phyloP scores from a whole-genome alignment of 768 basidiomycete genomes.

The Psilocybe cubensis region DNA sequence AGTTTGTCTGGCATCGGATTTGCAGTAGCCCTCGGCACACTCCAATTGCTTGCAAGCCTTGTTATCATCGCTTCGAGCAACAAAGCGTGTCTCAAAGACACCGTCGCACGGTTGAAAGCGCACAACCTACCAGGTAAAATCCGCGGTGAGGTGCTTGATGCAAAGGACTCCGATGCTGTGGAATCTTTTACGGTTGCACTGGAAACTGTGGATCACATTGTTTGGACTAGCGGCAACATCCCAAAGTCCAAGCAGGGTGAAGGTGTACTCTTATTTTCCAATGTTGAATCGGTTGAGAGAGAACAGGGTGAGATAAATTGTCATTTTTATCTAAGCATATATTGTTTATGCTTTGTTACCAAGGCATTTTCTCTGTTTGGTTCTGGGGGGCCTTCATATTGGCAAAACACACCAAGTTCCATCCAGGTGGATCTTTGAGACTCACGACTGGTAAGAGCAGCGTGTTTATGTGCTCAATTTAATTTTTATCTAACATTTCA shows the following conservation, averaged over 20 bases:
- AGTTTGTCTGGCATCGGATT: too few species aligned
- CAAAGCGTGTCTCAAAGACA: background rate
- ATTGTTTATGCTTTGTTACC: too few species aligned
- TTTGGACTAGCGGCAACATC: background rate
- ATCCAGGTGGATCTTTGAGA: background rate
- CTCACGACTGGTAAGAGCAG: background rate
- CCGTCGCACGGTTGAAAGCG: too few species aligned
- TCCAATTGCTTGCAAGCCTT: background rate
- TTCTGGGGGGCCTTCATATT: constrained; percentile 8
- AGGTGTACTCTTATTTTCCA: too few species aligned
- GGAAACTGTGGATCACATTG: constrained; percentile 2
- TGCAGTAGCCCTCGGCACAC: too few species aligned
- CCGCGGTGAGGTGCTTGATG: too few species aligned
- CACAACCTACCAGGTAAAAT: too few species aligned
- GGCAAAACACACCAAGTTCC: background rate
- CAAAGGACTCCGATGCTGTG: background rate
- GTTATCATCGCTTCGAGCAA: constrained; percentile 6
- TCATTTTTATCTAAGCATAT: too few species aligned
- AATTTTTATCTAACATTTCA: too few species aligned
- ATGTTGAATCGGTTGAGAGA: too few species aligned
- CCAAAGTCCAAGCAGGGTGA: too few species aligned
- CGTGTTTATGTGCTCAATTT: background rate
- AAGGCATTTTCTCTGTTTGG: background rate
- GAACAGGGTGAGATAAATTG: too few species aligned
- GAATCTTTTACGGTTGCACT: background rate